Evolutionary conservation across 768 basidiomycete genomes (phyloP), one percentile per base, ranked within the genome.

Genomic region (Artomyces pyxidatus): DNA sequence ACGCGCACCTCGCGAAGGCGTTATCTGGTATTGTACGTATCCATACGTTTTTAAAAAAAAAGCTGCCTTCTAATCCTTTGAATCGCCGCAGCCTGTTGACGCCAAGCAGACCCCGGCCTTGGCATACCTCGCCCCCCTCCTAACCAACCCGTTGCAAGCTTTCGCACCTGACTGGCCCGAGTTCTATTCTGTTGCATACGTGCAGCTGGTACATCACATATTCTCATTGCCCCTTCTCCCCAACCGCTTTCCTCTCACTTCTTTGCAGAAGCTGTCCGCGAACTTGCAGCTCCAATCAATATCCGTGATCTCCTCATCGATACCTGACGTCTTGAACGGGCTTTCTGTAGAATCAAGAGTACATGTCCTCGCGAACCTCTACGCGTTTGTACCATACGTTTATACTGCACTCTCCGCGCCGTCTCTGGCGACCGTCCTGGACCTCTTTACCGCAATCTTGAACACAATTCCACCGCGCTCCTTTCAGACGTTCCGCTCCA

Each of bases 291-390:
- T 81, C 17, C 61, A 67, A 11, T 64, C 67, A 10, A 47, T 75
- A 21, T 56, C 65, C 48, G 51, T 63, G 17, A 50, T 74, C 45
- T 63, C 59, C 45, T 61, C 62, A 35, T 53, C 41, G 32, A 62
- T 43, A 52, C 57, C 28, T 37, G 49, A 37, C 32, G 45, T 59
- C 29, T 41, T 54, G 6, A 42, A 40, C 47, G 16, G 39, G 7
- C 47, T 59, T 10, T 27, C 52, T 19, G 25, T 59, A 1, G 65
- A 68, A 38, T 60, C 61, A 17, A 72, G 68, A 57, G 61, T 83
- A 38, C 78, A 92, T 58, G 73, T 93, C 4, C 58, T 88, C 6
- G 83, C 88, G 1, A 94, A 90, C 58, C 64, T 89, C 11, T 64
- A 78, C 45, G 72, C 78, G 23, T 83, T 93, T 60, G 71, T 72